phyloP scores from a whole-genome alignment of 768 basidiomycete genomes.

The Trichaptum fuscoviolaceum region DNA sequence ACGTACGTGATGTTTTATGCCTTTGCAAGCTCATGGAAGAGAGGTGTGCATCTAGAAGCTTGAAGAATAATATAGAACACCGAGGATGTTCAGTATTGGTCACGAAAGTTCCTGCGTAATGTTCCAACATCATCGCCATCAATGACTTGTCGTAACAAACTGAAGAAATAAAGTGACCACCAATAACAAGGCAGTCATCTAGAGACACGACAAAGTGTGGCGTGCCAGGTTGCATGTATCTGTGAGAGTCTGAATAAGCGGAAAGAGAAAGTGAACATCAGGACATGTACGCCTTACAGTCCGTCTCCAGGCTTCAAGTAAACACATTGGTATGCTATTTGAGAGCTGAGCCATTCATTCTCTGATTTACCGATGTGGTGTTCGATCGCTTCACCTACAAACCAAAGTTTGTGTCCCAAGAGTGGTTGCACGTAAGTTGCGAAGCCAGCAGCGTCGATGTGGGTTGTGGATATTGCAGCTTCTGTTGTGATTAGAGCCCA shows the following conservation, averaged over 20 bases:
- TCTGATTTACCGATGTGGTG: not conserved
- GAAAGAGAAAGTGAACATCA: not conserved
- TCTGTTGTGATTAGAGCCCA: not conserved
- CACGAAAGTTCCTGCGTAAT: not conserved
- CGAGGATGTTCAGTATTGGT: slow-evolving; percentile 3
- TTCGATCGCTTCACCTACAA: not conserved
- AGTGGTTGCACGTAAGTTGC: not conserved
- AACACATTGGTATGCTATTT: not conserved
- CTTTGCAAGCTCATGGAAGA: too few species aligned
- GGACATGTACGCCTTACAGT: not conserved
- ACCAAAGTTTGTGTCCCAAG: slow-evolving; percentile 1
- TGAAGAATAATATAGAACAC: not conserved
- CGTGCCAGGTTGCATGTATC: slow-evolving; percentile 1
- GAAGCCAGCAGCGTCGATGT: too few species aligned
- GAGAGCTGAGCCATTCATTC: not conserved
- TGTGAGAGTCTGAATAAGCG: not conserved
- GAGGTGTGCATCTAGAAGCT: not conserved
- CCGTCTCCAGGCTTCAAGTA: slow-evolving; percentile 2
- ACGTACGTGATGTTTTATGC: too few species aligned
- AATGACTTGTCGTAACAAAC: slow-evolving; percentile 2
- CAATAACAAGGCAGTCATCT: slow-evolving; percentile 1
- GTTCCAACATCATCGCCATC: not conserved
- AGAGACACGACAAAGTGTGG: not conserved
- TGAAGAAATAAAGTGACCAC: not conserved
- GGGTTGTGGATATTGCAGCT: not conserved